phyloP scores from a whole-genome alignment of 768 basidiomycete species.

The Chalciporus piperatus region DNA sequence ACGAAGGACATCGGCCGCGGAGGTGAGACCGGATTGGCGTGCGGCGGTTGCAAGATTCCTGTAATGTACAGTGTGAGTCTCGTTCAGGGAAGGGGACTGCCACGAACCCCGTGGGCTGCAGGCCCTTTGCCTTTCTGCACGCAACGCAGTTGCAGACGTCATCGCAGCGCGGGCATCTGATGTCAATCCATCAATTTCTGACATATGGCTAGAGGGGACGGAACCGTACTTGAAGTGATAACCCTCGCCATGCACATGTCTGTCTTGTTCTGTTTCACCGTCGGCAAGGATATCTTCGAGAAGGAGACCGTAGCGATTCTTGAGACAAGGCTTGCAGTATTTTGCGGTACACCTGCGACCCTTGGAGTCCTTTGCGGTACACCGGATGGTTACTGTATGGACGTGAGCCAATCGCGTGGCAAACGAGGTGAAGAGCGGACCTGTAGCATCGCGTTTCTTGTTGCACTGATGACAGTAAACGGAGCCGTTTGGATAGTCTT shows the following conservation, averaged over 20 bases:
- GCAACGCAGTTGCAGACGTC: conserved; percentile 64
- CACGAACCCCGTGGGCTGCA: conserved; percentile 57
- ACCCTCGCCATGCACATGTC: conserved; percentile 29
- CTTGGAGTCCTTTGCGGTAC: conserved; percentile 34
- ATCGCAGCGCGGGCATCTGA: conserved; percentile 68
- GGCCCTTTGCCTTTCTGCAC: conserved; percentile 64
- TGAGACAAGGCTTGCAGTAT: conserved; percentile 65
- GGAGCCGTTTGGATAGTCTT: conserved; percentile 37
- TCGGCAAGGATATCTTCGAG: conserved; percentile 42
- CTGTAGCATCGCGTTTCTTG: conserved; percentile 51
- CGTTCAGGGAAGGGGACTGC: background rate
- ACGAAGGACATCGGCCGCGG: conserved; percentile 37
- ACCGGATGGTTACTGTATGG: conserved; percentile 34
- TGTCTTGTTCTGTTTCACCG: conserved; percentile 28
- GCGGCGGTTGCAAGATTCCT: conserved; percentile 40
- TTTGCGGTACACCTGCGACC: conserved; percentile 50
- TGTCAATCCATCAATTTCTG: conserved; percentile 13
- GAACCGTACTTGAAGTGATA: conserved; percentile 53
- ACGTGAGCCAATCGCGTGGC: conserved; percentile 7
- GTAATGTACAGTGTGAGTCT: conserved; percentile 4
- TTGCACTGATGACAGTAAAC: conserved; percentile 74
- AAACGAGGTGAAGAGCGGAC: conserved; percentile 34
- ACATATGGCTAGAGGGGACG: conserved; percentile 5
- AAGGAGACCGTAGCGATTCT: conserved; percentile 55
- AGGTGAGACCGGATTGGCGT: conserved; percentile 36